phyloP scores from a whole-genome alignment of 768 basidiomycete species.

The Mycena indigotica region DNA sequence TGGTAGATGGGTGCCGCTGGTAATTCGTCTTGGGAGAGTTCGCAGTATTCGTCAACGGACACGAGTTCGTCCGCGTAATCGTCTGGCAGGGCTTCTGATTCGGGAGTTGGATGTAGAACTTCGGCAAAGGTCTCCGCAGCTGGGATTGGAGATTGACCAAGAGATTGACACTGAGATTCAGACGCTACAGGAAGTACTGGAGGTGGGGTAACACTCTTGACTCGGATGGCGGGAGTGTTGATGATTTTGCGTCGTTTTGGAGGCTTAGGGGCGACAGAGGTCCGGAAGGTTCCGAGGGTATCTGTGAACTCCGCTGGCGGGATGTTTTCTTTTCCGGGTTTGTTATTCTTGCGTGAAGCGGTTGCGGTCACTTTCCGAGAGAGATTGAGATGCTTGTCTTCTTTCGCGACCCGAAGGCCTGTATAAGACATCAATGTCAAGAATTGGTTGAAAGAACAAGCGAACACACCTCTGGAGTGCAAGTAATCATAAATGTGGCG shows the following conservation, averaged over 20 bases:
- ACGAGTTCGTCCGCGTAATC: slow-evolving; percentile 3
- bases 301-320: neutral
- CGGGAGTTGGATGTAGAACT: too few relatives aligned
- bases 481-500: slow-evolving; percentile 49
- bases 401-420: slow-evolving; percentile 65
- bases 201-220: neutral
- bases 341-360: slow-evolving; percentile 4
- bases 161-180: neutral
- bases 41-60: slow-evolving; percentile 10
- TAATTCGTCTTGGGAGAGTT: neutral
- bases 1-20: slow-evolving; percentile 6
- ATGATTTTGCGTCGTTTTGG: slow-evolving; percentile 1
- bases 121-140: too few relatives aligned
- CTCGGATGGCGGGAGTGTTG: neutral
- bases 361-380: slow-evolving; percentile 36
- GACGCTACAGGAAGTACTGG: neutral
- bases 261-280: neutral
- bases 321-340: neutral
- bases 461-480: slow-evolving; percentile 44
- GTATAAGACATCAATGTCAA: neutral
- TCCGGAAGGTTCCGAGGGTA: neutral
- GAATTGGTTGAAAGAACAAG: neutral
- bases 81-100: slow-evolving; percentile 4
- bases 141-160: slow-evolving; percentile 11
- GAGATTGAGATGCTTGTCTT: slow-evolving; percentile 61